phyloP scores from a whole-genome alignment of 495 filamentous ascomycete species.

The Penicillium nucicola region DNA sequence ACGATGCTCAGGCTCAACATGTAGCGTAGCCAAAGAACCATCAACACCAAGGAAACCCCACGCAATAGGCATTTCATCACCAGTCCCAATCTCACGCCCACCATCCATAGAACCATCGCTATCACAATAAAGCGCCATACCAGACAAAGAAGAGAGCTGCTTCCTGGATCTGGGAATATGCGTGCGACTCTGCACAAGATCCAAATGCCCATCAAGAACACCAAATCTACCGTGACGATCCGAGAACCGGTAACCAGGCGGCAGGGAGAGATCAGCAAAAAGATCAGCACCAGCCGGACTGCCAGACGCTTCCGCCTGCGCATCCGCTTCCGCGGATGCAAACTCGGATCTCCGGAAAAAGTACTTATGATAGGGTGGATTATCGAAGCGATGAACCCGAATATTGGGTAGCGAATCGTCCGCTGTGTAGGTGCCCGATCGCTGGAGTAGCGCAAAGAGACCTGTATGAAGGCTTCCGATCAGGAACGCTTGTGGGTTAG shows the following conservation, averaged over 20 bases:
- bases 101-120: neutral
- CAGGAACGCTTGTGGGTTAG: conserved; percentile 30
- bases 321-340: conserved; percentile 1
- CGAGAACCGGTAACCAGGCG: conserved; percentile 29
- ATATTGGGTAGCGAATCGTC: conserved; percentile 15
- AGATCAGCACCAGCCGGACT: neutral
- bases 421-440: conserved; percentile 8
- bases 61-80: conserved; percentile 35
- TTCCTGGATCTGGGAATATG: conserved; percentile 32
- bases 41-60: conserved; percentile 46
- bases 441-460: conserved; percentile 22
- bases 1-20: conserved; percentile 48
- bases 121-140: conserved; percentile 34
- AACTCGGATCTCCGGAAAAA: conserved; percentile 23
- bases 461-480: conserved; percentile 34
- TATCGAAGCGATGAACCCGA: conserved; percentile 33
- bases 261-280: conserved; percentile 14
- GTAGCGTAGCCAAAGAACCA: conserved; percentile 45
- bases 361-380: conserved; percentile 34
- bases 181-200: conserved; percentile 38
- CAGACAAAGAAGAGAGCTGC: conserved; percentile 29
- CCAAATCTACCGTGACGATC: conserved; percentile 21
- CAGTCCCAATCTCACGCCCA: neutral
- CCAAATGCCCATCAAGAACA: conserved; percentile 25
- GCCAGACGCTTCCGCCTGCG: neutral